phyloP scores from a whole-genome alignment of 176 grass and related monocot species.

The Bromus sterilis region DNA sequence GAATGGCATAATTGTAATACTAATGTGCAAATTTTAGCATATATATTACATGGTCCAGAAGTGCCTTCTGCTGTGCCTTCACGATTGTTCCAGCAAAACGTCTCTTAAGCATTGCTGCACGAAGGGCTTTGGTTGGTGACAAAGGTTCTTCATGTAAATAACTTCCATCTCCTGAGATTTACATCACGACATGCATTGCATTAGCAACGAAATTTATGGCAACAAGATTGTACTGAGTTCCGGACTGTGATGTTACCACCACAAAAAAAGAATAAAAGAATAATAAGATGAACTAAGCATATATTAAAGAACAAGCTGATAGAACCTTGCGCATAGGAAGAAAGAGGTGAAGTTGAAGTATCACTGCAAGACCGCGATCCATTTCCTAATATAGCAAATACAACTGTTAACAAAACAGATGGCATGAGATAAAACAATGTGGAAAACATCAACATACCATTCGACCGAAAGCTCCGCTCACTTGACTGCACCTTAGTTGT shows the following conservation, averaged over 20 bases:
- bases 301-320: neutral
- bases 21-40: neutral
- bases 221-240: neutral
- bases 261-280: neutral
- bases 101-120: conserved; percentile 65
- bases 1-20: neutral
- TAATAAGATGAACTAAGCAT: neutral
- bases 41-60: conserved; percentile 59
- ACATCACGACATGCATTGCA: conserved; percentile 8
- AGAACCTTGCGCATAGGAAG: conserved; percentile 41
- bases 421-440: neutral
- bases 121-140: conserved; percentile 78
- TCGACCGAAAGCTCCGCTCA: conserved; percentile 19
- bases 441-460: conserved; percentile 26
- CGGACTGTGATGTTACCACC: neutral
- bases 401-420: conserved; percentile 8
- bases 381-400: conserved; percentile 13
- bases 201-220: neutral
- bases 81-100: conserved; percentile 88
- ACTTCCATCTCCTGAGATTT: conserved; percentile 31
- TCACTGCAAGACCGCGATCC: conserved; percentile 3
- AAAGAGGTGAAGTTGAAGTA: conserved; percentile 34
- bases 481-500: conserved; percentile 7
- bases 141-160: conserved; percentile 46
- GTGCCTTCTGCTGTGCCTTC: conserved; percentile 69